Evolutionary conservation across 495 filamentous ascomycete genomes (phyloP), one percentile per base, ranked within the genome.

Genomic region (Lentithecium fluviatile): DNA sequence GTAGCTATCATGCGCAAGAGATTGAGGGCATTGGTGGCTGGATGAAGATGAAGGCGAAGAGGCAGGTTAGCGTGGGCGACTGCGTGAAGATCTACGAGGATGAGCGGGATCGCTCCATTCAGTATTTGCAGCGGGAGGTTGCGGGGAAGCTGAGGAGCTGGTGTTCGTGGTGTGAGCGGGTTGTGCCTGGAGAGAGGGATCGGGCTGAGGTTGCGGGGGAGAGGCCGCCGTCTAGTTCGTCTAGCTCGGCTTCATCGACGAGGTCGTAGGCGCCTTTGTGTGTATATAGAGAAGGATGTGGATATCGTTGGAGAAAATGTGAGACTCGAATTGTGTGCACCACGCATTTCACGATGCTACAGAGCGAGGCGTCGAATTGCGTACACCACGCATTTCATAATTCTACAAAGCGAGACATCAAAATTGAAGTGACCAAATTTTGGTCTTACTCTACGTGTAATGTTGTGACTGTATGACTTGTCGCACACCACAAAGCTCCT

Each of bases 21-120:
- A 85, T 95, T 62, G 89, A 94, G 67, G 91, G 91, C 3, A 83
- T 96, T 32, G 91, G 91, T 13, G 91, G 91, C 0, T 78, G 84
- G 10, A 82, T 95, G 47, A 95, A 93, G 79, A 87, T 85, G 58
- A 93, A 89, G 74, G 75, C 84, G 7, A 87, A 89, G 71, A 85
- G 86, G 64, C 83, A 86, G 67, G 83, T 92, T 13, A 77, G 79
- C 58, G 83, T 96, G 1, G 91, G 91, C 13, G 87, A 87, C 19
- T 90, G 86, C 59, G 91, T 95, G 32, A 84, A 83, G 53, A 88
- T 93, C 68, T 88, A 83, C 73, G 88, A 89, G 58, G 89, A 94
- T 71, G 91, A 94, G 76, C 78, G 82, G 48, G 83, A 83, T 25
- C 78, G 70, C 45, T 74, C 73, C 3, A 76, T 62, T n/a, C 55